Evolutionary conservation across 768 basidiomycete species (phyloP), one percentile per base, ranked within the genome.

Genomic region (Lentinus brumalis): DNA sequence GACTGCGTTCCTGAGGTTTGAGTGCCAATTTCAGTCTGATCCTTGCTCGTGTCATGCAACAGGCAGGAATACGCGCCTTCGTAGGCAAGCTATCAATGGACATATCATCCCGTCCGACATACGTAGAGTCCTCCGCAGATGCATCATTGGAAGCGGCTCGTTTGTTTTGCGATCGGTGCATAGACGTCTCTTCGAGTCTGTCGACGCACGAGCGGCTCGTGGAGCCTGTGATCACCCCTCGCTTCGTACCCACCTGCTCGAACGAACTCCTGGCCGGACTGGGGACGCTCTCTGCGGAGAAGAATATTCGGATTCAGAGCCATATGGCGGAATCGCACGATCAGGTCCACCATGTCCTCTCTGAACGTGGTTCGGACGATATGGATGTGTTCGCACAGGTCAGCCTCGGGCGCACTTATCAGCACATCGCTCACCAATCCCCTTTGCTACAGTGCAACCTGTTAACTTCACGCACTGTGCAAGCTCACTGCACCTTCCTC

Each of bases 71-170:
- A 16, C 79, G 94, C 35, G 91, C 86, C 0, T 91, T 90, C 63
- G 81, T 96, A n/a, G 94, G 94, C 16, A 96, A 96, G 70, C 77
- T 96, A 11, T 92, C 92, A 0, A 95, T 95, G 94, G 92, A 94
- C 71, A 86, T 84, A 29, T 91, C 88, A 6, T 83, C 85, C 5
- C 80, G 86, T 1, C 81, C 85, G 0, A 82, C 87, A 0, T 96
- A 96, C 72, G 77, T 83, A 47, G 94, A 95, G 69, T 59, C 79
- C 0, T 84, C 88, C 1, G 67, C 81, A 2, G 64, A 75, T 6
- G 74, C 73, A 26, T 79, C 92, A 6, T 77, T 86, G 21, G 61
- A 69, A 5, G 76, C 86, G 1, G 86, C 86, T 0, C 60, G 73
- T 10, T 76, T 79, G 0, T 96, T 94, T 66, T 80, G 88, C 46